These are phyloP conservation scores for Tagetes erecta DNA, from an alignment of 129 eudicot species.

Conservation along the genomic window DNA sequence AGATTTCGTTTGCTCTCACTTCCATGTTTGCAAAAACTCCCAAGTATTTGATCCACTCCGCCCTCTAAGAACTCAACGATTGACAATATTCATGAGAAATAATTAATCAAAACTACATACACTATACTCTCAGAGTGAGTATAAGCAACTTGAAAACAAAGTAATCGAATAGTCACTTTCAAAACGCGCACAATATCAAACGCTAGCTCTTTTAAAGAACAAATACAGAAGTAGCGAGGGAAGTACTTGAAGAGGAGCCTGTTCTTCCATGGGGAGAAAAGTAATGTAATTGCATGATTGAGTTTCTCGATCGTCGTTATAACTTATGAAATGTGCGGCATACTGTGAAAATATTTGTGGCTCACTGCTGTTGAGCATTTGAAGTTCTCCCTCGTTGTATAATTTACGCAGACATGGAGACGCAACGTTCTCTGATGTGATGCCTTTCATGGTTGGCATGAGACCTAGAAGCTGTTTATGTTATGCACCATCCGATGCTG, in stretches of 20 bases:
- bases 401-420: constrained; percentile 71
- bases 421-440: constrained; percentile 67
- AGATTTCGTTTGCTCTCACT: constrained; percentile 83
- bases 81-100: neutral
- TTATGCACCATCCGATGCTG: neutral
- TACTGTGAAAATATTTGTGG: constrained; percentile 59
- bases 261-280: constrained; percentile 67
- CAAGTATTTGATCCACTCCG: constrained; percentile 97
- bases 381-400: constrained; percentile 66
- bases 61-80: constrained; percentile 52
- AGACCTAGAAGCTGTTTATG: constrained; percentile 80
- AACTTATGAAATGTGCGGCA: constrained; percentile 66
- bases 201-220: neutral
- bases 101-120: neutral
- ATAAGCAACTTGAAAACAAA: neutral
- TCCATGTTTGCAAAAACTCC: constrained; percentile 85
- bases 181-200: neutral
- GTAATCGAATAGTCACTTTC: neutral
- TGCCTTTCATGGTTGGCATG: constrained; percentile 66
- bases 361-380: constrained; percentile 62
- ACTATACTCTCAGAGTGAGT: neutral
- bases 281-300: constrained; percentile 87
- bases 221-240: neutral
- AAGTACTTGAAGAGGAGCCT: constrained; percentile 79
- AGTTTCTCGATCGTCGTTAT: constrained; percentile 45